Base-by-base conservation (phyloP, 2,329 filamentous ascomycete genomes). In the Alternaria hordeiaustralica region DNA sequence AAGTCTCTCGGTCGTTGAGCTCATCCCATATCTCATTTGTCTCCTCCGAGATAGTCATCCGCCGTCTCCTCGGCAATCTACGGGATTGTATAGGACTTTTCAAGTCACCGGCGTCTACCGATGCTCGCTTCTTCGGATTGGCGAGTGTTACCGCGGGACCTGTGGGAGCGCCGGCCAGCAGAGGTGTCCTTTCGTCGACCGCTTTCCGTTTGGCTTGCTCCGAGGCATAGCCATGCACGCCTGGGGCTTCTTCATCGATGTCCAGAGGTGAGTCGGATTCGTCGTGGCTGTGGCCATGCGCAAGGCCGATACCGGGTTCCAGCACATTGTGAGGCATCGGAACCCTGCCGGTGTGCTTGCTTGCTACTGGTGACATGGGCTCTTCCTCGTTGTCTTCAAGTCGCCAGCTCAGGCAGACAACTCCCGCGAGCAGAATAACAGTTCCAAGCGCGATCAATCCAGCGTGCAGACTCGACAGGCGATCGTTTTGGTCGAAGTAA, bases 321-420 rank as follows among this genome's bases (percentile, higher is more conserved):
- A 97, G 85, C 1, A 89, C 89, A 1, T 91, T 93, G 76, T 87
- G 80, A n/a, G 84, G 82, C 44, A 83, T 78, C 23, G 71, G 78
- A 6, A 81, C 75, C 75, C 80, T 65, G 69, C 75, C 75, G 56
- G 71, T 77, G 64, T 78, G 71, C 71, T 75, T 78, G 68, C 71
- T 68, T 59, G 70, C 64, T 49, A 72, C 65, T 76, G 66, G 82
- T 74, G 74, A 50, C 87, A 86, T 30, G 82, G 86, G 3, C 87
- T 89, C 44, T 84, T 85, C 69, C 86, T 89, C 69, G 91, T 64
- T 90, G 73, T 95, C 92, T 77, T 92, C 93, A 60, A 99, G 86
- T 63, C 96, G 90, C 95, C 96, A 98, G 33, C 94, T 97, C 4
- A 99, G 85, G 44, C 94, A 94, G 15, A 98, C 85, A 2, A 99